Conservation (phyloP, 306 rosid genomes). For the Astragalus glycyphyllos region DNA sequence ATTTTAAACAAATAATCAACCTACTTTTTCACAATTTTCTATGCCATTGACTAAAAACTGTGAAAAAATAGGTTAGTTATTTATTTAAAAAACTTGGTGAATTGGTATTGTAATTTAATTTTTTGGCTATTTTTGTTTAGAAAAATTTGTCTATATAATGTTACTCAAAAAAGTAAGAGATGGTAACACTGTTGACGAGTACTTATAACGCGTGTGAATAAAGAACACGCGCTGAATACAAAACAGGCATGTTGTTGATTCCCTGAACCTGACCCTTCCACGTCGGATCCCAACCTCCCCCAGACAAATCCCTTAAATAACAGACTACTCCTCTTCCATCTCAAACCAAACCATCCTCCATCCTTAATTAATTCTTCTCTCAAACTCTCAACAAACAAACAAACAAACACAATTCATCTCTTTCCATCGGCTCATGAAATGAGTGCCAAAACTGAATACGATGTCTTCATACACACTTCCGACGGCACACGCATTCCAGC, state of each 20-base stretch:
- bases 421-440: not conserved
- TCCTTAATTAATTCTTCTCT: no score
- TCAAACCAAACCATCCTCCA: no score
- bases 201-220: constrained; percentile 38
- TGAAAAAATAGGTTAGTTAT: no score
- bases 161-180: not conserved
- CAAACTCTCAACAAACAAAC: not conserved
- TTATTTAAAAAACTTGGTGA: no score
- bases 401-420: no score
- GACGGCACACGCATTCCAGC: constrained; percentile 75
- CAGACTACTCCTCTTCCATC: not conserved
- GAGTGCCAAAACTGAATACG: constrained; percentile 70
- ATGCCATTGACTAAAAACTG: no score
- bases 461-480: constrained; percentile 69
- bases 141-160: no score
- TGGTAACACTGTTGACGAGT: constrained; percentile 7
- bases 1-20: no score
- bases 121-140: no score
- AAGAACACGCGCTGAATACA: not conserved
- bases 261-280: constrained; percentile 6
- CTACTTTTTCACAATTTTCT: no score
- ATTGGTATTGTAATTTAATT: no score
- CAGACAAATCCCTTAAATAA: constrained; percentile 11
- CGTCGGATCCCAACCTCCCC: not conserved
- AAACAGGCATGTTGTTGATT: no score